Base-by-base conservation (phyloP, 139 green algal genomes). In the Coccomyxa sp. region DNA sequence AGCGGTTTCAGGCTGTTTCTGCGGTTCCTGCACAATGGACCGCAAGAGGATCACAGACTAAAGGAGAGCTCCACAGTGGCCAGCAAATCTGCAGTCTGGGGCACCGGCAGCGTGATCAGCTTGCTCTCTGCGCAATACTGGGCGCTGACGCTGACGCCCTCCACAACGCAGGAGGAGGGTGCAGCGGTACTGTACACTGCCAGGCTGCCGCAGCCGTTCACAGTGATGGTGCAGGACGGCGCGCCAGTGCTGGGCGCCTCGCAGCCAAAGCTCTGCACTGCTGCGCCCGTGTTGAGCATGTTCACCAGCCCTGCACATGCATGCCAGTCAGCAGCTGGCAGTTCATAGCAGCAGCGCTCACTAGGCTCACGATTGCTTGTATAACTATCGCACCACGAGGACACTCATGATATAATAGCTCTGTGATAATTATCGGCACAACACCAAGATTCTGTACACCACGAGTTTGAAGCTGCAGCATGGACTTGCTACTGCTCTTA, bases 271-370 rank as follows among this genome's bases (percentile, higher is more conserved):
- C 37, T 33, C 34, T 69, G 70, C 34, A 96, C 85, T 5, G 88
- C 87, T 31, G 89, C 93, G 68, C 90, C 89, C 24, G 89, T 80
- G 74, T 97, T 97, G 33, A 93, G 87, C 90, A 97, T 94, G 36
- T 88, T 84, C 0, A 80, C 37, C 18, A 97, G 70, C 29, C 36
- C 35, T 27, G 83, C 79, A 34, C 9, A 41, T 10, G 82, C 55
- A 72, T 54, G 38, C 81, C 39, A 2, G 24, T 74, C 7, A 50
- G 44, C 39, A 81, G 82, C 68, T 76, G 29, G 9, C 36, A 40
- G 34, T 35, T 78, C 14, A 10, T 14, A 58, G 44, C 50, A 64
- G 22, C 5, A 64, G 33, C 44, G 31, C 7, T n/a, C 34, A 8
- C 24, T 55, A 71, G 8, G 39, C 34, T 36, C 33, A 39, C 34